These are phyloP conservation scores for Camellia japonica DNA, from an alignment of 148 eudicot genomes.

Conservation along the genomic window DNA sequence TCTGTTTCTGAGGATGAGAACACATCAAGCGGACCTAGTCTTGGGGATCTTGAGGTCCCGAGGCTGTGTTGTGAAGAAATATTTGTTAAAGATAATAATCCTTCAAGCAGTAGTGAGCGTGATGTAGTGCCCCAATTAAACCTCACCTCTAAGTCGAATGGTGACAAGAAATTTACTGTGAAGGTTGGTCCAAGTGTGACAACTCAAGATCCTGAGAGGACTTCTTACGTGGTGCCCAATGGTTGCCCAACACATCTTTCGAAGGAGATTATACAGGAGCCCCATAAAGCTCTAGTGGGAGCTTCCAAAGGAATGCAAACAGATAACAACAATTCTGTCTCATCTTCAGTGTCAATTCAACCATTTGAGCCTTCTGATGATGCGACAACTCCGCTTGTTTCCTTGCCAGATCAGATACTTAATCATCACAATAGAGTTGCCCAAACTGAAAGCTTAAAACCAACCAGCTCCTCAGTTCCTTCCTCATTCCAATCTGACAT, in stretches of 20 bases:
- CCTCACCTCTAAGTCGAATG: constrained; percentile 35
- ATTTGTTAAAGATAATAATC: constrained; percentile 27
- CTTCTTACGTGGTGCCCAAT: constrained; percentile 19
- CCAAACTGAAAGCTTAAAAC: constrained; percentile 36
- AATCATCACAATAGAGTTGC: constrained; percentile 33
- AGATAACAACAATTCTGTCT: constrained; percentile 67
- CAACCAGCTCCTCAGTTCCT: constrained; percentile 35
- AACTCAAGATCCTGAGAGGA: constrained; percentile 36
- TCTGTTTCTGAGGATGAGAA: constrained; percentile 24
- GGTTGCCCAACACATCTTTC: constrained; percentile 21
- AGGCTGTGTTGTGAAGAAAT: constrained; percentile 25
- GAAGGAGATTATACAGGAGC: constrained; percentile 33
- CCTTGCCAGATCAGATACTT: constrained; percentile 30
- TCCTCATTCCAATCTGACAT: constrained; percentile 37
- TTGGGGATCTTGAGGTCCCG: constrained; percentile 23
- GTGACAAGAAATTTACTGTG: constrained; percentile 62
- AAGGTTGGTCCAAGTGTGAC: constrained; percentile 38
- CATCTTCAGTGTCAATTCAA: constrained; percentile 74
- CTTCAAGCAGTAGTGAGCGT: constrained; percentile 28
- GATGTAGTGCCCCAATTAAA: constrained; percentile 39
- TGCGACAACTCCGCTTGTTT: constrained; percentile 43
- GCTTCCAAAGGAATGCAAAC: constrained; percentile 40
- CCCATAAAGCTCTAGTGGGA: constrained; percentile 22
- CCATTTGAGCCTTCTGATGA: constrained; percentile 79
- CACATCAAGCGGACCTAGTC: constrained; percentile 28